Evolutionary conservation across 2,329 filamentous ascomycete species (phyloP).

Genomic region (Periconia sp.): DNA sequence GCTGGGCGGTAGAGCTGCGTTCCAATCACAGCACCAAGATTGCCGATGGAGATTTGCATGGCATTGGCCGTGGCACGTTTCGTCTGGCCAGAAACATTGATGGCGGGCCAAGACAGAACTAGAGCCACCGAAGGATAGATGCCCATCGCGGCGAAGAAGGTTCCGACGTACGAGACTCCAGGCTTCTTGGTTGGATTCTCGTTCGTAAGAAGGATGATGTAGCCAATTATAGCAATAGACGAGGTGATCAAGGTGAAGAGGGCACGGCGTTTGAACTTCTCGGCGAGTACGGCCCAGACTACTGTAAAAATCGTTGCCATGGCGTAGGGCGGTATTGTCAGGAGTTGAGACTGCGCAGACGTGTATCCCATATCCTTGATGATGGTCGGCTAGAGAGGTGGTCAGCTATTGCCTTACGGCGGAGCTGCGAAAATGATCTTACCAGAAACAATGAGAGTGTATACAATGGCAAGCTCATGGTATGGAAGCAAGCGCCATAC

Average conservation of each 20-base stretch:
- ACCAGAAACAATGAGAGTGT: constrained; percentile 47
- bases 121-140: constrained; percentile 49
- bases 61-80: constrained; percentile 59
- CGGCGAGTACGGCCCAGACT: constrained; percentile 40
- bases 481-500: constrained; percentile 74
- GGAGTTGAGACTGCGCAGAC: constrained; percentile 49
- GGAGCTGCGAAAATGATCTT: too few species aligned
- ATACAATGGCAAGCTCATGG: constrained; percentile 64
- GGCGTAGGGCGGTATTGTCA: constrained; percentile 55
- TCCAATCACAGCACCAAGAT: constrained; percentile 50
- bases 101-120: constrained; percentile 57
- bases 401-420: too few species aligned
- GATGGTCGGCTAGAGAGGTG: constrained; percentile 60
- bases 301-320: constrained; percentile 46
- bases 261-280: constrained; percentile 37
- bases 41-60: constrained; percentile 59
- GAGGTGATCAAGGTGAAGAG: constrained; percentile 44
- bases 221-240: constrained; percentile 42
- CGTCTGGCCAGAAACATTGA: constrained; percentile 61
- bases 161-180: constrained; percentile 45
- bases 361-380: constrained; percentile 53
- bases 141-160: constrained; percentile 46
- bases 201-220: constrained; percentile 47
- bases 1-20: constrained; percentile 46
- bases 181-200: constrained; percentile 35